Base-by-base conservation (phyloP, 108 stramenopile genomes). In the Aurantiochytrium sp. region DNA sequence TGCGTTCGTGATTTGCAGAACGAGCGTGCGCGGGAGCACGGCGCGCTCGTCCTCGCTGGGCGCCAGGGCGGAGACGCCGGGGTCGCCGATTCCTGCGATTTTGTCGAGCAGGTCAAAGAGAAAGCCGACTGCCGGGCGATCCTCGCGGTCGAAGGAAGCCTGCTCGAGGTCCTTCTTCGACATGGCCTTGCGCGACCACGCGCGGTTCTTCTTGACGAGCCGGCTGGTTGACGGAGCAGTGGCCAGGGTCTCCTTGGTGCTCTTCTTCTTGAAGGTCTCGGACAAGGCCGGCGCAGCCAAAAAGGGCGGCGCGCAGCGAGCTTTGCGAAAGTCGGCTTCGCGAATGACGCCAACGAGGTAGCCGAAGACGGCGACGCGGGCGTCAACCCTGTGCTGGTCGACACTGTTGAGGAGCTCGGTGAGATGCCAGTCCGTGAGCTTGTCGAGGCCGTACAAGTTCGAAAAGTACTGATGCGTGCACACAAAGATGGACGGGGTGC, bases 361-460 rank as follows among this genome's bases (percentile, higher is more conserved):
- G 27, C 42, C 39, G 32, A 81, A 81, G 27, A 81, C 42, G 17
- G 73, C 73, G 39, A 81, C 45, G 32, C 73, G 73, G 24, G 73
- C 19, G 24, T 81, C 42, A 2, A 24, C 36, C 0, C 21, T 17
- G 73, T 48, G 45, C 24, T 81, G 39, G 10, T 81, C 36, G 10
- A 41, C n/a, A 12, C 42, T 48, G 32, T 81, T 81, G 1, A 81
- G 27, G 6, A 81, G 39, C 39, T 81, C 73, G 3, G n/a, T 48
- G 10, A 81, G 36, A 42, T 81, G 73, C 73, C 73, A 81, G 45
- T 81, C 73, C 30, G 73, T 48, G 45, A 81, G 73, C 73, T 81
- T 81, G 39, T 81, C 45, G 45, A 81, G 73, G 21, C 73, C 73
- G 30, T 81, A 81, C 0, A 48, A 21, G 24, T 81, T 41, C 6